A percentile compares a stretch with the other conserved stretches of the same genome.
These are phyloP conservation scores for Annulohypoxylon nitens DNA, from an alignment of 495 filamentous ascomycete species.

Conservation along the genomic window DNA sequence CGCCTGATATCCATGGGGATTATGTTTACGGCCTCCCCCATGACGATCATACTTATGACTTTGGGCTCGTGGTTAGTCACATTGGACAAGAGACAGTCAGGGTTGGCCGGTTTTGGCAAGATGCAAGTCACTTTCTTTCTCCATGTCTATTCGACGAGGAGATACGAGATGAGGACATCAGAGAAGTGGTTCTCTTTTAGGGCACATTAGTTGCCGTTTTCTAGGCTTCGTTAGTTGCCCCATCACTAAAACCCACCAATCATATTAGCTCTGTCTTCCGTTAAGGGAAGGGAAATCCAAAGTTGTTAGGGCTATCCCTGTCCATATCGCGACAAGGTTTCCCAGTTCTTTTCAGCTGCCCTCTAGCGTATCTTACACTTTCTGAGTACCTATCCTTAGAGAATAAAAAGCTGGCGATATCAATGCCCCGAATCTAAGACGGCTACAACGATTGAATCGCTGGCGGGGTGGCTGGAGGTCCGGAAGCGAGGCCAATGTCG, in stretches of 20 bases:
- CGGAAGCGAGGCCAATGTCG: slow-evolving; percentile 64
- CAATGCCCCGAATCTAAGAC: slow-evolving; percentile 34
- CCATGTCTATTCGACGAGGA: no score
- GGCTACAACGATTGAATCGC: slow-evolving; percentile 49
- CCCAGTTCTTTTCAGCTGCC: slow-evolving; percentile 21
- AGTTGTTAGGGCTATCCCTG: not conserved
- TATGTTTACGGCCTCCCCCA: no score
- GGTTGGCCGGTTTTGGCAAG: no score
- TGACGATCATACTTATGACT: no score
- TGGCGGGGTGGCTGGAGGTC: slow-evolving; percentile 54
- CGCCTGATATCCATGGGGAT: no score
- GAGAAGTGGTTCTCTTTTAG: no score
- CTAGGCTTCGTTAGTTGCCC: not conserved
- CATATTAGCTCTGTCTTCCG: not conserved
- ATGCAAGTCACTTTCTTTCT: no score
- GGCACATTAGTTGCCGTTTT: slow-evolving; percentile 13
- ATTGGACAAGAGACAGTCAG: no score
- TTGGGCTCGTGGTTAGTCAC: no score
- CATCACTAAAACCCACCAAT: slow-evolving; percentile 23
- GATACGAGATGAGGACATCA: no score
- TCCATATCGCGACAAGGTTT: slow-evolving; percentile 18
- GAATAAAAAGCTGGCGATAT: slow-evolving; percentile 59
- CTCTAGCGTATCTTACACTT: slow-evolving; percentile 48
- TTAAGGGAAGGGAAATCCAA: slow-evolving; percentile 11
- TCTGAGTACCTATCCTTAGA: slow-evolving; percentile 53